Conservation (phyloP, 768 basidiomycete genomes). For the Leucosporidium creatinivorum region DNA sequence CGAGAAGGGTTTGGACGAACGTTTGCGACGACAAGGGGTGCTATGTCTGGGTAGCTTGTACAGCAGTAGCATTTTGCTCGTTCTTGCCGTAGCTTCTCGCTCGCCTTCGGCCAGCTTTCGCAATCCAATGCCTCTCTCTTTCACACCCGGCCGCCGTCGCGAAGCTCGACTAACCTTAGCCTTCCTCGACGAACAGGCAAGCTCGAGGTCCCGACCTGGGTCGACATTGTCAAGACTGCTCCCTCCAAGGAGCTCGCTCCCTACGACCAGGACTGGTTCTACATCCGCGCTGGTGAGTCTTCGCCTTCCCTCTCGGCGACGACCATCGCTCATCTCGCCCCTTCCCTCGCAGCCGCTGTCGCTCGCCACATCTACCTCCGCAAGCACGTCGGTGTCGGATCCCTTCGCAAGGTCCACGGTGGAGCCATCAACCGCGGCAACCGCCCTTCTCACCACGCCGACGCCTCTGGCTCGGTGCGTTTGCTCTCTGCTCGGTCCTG, state of each 20-base stretch:
- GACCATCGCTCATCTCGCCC: too few relatives aligned
- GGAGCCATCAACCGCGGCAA: conserved; percentile 91
- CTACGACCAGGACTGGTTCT: conserved; percentile 99
- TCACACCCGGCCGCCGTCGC: too few relatives aligned
- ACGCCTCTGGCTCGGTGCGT: conserved; percentile 51
- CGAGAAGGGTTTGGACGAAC: too few relatives aligned
- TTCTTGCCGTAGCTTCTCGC: too few relatives aligned
- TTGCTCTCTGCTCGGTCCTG: neutral
- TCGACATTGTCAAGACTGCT: conserved; percentile 97
- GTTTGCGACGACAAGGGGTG: too few relatives aligned
- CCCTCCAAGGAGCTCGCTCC: conserved; percentile 96
- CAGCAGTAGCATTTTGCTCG: too few relatives aligned
- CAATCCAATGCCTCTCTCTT: too few relatives aligned
- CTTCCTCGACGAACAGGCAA: too few relatives aligned
- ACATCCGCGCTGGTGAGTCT: conserved; percentile 85
- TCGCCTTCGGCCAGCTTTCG: too few relatives aligned
- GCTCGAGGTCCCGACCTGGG: conserved; percentile 98
- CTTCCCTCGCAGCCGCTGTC: conserved; percentile 13
- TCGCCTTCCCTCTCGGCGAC: neutral
- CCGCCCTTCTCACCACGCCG: conserved; percentile 89
- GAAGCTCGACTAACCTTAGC: too few relatives aligned
- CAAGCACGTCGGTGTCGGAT: conserved; percentile 44
- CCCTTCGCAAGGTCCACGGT: conserved; percentile 91
- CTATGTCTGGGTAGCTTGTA: too few relatives aligned
- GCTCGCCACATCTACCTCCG: conserved; percentile 99